Conservation (phyloP, 495 filamentous ascomycete species). For the Penicillium atrosanguineum region DNA sequence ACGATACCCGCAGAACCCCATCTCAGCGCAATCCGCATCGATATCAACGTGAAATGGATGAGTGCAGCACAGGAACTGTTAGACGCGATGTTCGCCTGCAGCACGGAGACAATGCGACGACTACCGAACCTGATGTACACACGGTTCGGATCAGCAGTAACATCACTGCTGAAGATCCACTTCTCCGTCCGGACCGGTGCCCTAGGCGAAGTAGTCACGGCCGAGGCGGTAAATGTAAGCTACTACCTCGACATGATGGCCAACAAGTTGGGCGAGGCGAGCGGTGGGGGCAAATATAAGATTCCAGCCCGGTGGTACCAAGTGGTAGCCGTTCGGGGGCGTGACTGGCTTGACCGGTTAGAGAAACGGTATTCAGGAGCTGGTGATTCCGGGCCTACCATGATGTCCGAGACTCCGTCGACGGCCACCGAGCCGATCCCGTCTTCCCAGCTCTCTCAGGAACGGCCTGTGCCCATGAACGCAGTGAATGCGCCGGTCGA, state of each 20-base stretch:
- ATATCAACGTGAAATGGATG: constrained; percentile 50
- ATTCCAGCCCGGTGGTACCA: constrained; percentile 40
- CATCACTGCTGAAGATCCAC: constrained; percentile 50
- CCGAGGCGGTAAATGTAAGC: constrained; percentile 41
- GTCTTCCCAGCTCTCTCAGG: constrained; percentile 10
- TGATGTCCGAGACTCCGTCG: constrained; percentile 11
- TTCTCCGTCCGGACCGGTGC: constrained; percentile 44
- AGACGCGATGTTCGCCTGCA: constrained; percentile 43
- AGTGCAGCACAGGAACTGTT: constrained; percentile 47
- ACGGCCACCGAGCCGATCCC: constrained; percentile 5
- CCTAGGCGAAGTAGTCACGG: constrained; percentile 44
- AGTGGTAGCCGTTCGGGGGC: constrained; percentile 34
- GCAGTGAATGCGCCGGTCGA: constrained; percentile 7
- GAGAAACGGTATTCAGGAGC: constrained; percentile 22
- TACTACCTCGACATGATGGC: constrained; percentile 45
- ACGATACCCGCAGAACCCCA: constrained; percentile 20
- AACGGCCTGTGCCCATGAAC: constrained; percentile 8
- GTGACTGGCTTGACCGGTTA: constrained; percentile 38
- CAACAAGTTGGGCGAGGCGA: constrained; percentile 37
- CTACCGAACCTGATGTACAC: constrained; percentile 48
- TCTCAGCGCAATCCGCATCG: constrained; percentile 44
- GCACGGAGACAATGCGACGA: constrained; percentile 38
- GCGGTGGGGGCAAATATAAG: constrained; percentile 35
- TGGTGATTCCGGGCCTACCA: background rate
- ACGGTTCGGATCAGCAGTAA: constrained; percentile 40